Evolutionary conservation across 208 protist genomes (phyloP), one percentile per base, ranked within the genome.

Genomic region (Trypanosomatidae sp.): DNA sequence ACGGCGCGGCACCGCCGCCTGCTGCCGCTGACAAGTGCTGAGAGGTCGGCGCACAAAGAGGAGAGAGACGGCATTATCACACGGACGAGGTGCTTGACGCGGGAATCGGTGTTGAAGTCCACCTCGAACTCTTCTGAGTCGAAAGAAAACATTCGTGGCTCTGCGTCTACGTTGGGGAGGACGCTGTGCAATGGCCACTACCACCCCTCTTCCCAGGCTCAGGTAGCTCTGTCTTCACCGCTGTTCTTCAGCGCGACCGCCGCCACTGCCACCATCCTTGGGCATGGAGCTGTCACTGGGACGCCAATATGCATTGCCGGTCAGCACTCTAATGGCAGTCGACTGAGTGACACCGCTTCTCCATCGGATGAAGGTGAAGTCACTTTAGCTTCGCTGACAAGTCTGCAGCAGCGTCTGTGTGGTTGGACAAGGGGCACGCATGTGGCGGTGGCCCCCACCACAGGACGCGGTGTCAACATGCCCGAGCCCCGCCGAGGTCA

Each of bases 331-430:
- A 52, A 13, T 10, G 64, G 25, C 46, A 69, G 66, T 25, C 49
- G 19, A 17, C 28, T n/a, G 46, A 44, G 46, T 12, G 36, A 28
- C 46, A n/a, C 13, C 6, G 66, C 47, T 43, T 12, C 66, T 17
- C 30, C 49, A 13, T 33, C 9, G 15, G 25, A 33, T 36, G 64
- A 68, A n/a, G 44, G 46, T 4, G 66, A 33, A 28, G 3, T 8
- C 47, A 28, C 30, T 15, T 25, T 9, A 22, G 33, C 53, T 12
- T 72, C 68, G 4, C 50, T 72, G n/a, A 72, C 68, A 30, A 72
- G 68, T 33, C 68, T 72, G 30, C 68, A 72, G 55, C 68, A 72
- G 17, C 68, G 55, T 3, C 19, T 72, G 52, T 72, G 68, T 53
- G 44, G 7, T 25, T 33, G 68, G 52, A 64, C 68, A 8, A 55